Conservation (phyloP, 257 asterid genomes). For the Nicotiana obtusifolia region DNA sequence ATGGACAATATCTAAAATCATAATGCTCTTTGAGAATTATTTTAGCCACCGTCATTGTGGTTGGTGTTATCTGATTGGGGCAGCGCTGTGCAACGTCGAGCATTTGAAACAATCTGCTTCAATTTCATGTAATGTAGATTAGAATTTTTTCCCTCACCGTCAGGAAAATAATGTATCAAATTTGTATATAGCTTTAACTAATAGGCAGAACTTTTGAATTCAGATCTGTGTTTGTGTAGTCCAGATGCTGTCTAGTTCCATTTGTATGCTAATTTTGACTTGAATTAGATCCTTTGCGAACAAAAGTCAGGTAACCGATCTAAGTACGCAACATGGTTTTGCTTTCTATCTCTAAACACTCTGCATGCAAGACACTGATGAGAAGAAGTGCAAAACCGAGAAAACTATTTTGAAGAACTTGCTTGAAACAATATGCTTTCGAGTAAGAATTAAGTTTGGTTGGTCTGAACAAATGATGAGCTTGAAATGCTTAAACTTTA, state of each 20-base stretch:
- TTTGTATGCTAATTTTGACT: neutral
- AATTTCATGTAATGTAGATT: constrained; percentile 34
- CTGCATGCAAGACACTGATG: neutral
- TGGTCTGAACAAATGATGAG: neutral
- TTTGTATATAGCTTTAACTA: constrained; percentile 29
- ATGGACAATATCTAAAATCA: constrained; percentile 11
- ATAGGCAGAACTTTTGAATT: constrained; percentile 9
- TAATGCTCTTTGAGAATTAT: constrained; percentile 20
- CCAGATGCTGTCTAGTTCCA: neutral
- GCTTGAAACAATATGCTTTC: neutral
- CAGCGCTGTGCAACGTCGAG: constrained; percentile 12
- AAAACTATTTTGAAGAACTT: neutral
- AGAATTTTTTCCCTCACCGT: constrained; percentile 23
- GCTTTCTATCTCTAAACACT: neutral
- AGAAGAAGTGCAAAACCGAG: neutral
- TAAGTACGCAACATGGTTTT: neutral
- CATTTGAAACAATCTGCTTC: constrained; percentile 20
- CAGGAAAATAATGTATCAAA: constrained; percentile 12
- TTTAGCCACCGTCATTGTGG: constrained; percentile 18
- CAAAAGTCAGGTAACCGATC: neutral
- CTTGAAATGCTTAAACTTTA: neutral
- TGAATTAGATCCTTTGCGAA: neutral
- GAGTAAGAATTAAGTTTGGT: neutral
- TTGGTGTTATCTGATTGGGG: constrained; percentile 18
- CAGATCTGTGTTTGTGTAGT: neutral